Evolutionary conservation across 805 yeast species (phyloP), one percentile per base, ranked within the genome.

Genomic region (Vanderwaltozyma yarrowii): DNA sequence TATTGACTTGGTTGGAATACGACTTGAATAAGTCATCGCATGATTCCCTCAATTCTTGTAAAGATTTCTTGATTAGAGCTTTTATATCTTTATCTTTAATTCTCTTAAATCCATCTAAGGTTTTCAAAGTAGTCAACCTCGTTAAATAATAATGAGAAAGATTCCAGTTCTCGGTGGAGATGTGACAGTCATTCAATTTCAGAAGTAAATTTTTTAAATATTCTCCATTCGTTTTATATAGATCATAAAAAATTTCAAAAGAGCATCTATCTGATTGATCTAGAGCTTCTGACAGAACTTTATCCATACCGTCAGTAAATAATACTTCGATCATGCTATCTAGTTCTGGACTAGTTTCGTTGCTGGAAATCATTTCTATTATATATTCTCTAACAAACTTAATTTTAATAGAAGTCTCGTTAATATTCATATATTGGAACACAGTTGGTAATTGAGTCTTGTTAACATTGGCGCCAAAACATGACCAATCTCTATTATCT

Each of bases 401-500:
- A n/a, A 45, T 37, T 2, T 40, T 27, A 12, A 54, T 41, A 35
- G 45, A 36, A 1, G 41, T 35, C 1, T 51, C 45, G 31, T 31
- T 31, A 12, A 49, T 37, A 8, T 45, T 23, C 30, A 50, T 32
- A 37, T 43, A 49, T 7, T 38, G 37, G 15, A 50, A 36, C 12
- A 46, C 36, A 6, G 28, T 20, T 20, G 52, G 52, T 18, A 49
- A 32, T 0, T 32, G 24, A 9, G 37, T 34, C 23, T 43, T 38
- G 2, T 28, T 32, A 10, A 43, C 25, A 15, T 43, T 36, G 2
- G 35, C 15, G 7, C 50, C 51, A 23, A 54, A 47, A 7, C 54
- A 47, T 10, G 46, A 30, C 44, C 49, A 53, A 36, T 58, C 62
- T 36, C 62, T 50, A 33, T 58, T 51, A 35, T 42, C 50, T n/a